Evolutionary conservation across 352 stramenopile genomes (phyloP), one percentile per base, ranked within the genome.

Genomic region (Pythium pyrilobum): DNA sequence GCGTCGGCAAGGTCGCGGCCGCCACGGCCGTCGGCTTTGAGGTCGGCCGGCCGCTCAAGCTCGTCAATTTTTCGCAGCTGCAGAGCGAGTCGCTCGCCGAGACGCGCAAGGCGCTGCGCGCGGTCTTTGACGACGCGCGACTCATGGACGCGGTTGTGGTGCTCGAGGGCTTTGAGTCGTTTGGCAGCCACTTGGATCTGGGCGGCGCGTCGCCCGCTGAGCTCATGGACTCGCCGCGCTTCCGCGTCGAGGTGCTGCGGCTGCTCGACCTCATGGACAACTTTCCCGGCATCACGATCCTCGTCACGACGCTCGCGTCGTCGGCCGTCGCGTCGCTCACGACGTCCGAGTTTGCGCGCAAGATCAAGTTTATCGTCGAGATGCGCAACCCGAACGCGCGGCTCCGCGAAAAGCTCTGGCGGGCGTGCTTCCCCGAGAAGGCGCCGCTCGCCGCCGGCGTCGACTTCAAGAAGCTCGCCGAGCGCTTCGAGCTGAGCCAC

Each of bases 101-200:
- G 59, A 88, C 79, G 11, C 79, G 80, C 24, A 86, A 88, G 56
- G 67, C 77, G 2, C 66, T 96, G 43, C 70, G 81, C 18, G 74
- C 80, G 1, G 81, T 93, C n/a, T 89, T 96, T 54, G 72, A 92
- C 62, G 86, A 96, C 63, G 86, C 84, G 21, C 70, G 82, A 9
- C 69, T 96, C 36, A 92, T 92, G 76, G 86, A 95, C 56, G 77
- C 84, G 0, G 82, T 96, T 33, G 67, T 94, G 2, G 80, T 94
- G 29, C 71, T 96, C 25, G 85, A 89, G 23, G 86, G 84, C 31
- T 95, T 96, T 40, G 86, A 96, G 66, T 82, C 83, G 27, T 92
- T 96, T 56, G 85, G 77, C 37, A 86, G 74, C 52, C 71, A 89
- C 47, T 63, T 89, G 28, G 82, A 91, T 61, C 58, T 67, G 23